Base-by-base conservation (phyloP, 352 stramenopile species). In the Plasmopara viticola region DNA sequence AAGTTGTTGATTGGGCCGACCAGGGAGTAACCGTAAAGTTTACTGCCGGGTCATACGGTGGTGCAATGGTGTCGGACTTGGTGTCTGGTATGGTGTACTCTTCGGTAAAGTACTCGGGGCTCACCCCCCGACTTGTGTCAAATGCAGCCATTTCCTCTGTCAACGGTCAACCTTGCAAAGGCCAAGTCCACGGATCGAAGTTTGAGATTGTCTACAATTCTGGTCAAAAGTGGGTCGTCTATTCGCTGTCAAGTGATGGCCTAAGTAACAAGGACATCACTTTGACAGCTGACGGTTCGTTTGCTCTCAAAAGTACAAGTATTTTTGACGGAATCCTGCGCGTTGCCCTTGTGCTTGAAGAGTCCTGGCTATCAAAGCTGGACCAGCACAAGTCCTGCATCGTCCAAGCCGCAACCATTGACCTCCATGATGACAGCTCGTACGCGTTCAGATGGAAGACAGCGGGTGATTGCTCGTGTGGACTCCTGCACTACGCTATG, bases 1-100 rank as follows among this genome's bases (percentile, higher is more conserved):
- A 82, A 49, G 74, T 85, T 34, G 51, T 68, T 9, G 68, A 78
- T 45, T 87, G 73, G 73, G 70, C 62, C 6, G 76, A 87, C 44
- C 53, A 82, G 35, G 70, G 74, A 15, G 74, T 82, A 56, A 79
- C 57, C 9, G 48, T 87, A 13, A 68, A 74, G 43, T 69, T 86
- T 39, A 46, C 58, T 48, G 52, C 60, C 20, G 48, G 50, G 9
- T 62, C 45, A 14, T 55, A 52, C 25, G 38, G 56, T 40, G 57
- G 58, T 31, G 58, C 20, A 15, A 78, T 89, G 51, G 51, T 73
- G 15, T 70, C 75, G 28, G 60, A 74, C 15, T 51, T 88, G 9
- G 73, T 86, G 10, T 81, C 66, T 29, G 78, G 78, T n/a, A 86
- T 86, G 75, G 66, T 77, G 25, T 86, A 84, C 58, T 42, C 64